phyloP scores from a whole-genome alignment of 495 filamentous ascomycete species.

The Cercophora scortea region DNA sequence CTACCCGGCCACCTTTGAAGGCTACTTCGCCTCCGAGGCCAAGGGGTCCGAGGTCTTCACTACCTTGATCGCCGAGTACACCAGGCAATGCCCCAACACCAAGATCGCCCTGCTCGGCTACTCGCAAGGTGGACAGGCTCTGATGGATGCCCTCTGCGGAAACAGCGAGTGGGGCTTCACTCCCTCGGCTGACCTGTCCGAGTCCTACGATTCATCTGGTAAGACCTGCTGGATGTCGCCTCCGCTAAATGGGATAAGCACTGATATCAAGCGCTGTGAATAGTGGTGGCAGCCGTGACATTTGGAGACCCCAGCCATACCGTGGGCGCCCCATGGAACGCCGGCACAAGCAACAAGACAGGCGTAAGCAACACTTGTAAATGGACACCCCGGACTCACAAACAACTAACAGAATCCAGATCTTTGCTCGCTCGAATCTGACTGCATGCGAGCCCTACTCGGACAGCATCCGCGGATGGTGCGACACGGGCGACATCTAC shows the following conservation, averaged over 20 bases:
- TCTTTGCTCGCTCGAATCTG: constrained; percentile 14
- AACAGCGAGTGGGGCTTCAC: not conserved
- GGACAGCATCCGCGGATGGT: constrained; percentile 8
- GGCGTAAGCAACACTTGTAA: constrained; percentile 8
- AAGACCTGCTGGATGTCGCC: not conserved
- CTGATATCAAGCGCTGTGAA: constrained; percentile 1
- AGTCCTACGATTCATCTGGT: not conserved
- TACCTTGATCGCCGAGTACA: constrained; percentile 46
- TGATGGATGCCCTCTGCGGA: constrained; percentile 7
- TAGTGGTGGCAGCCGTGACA: not conserved
- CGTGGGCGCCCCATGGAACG: not conserved
- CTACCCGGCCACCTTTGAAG: constrained; percentile 29
- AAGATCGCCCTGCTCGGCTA: constrained; percentile 45
- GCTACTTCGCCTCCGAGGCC: constrained; percentile 40
- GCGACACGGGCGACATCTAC: constrained; percentile 11
- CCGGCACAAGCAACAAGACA: constrained; percentile 2
- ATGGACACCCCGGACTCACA: not conserved
- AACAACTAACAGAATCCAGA: constrained; percentile 4
- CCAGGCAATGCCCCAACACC: constrained; percentile 45
- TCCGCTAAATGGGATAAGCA: constrained; percentile 6
- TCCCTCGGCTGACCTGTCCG: not conserved
- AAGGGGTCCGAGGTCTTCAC: constrained; percentile 38
- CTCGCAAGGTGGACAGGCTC: constrained; percentile 9
- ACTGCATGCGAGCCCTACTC: constrained; percentile 1
- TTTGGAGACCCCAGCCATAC: constrained; percentile 4